A percentile compares a stretch with the other conserved stretches of the same genome.
Conservation (phyloP, 805 yeast species). For the Nakazawaea wyomingensis region DNA sequence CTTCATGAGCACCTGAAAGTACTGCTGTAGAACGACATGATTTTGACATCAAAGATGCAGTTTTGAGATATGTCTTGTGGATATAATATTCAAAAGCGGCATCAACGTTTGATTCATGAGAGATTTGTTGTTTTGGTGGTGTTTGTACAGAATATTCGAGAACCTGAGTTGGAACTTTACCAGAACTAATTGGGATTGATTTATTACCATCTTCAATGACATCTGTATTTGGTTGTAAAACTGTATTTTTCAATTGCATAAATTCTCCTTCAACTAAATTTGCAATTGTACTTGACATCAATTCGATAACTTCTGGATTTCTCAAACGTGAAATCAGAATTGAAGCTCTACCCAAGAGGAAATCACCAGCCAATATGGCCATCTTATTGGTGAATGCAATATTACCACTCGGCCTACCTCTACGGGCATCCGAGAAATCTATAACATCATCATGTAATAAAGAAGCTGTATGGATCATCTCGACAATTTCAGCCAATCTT, state of each 20-base stretch:
- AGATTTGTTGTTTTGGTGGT: no score
- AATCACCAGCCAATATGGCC: constrained; percentile 97
- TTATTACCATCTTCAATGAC: constrained; percentile 41
- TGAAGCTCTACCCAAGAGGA: constrained; percentile 90
- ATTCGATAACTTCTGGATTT: constrained; percentile 96
- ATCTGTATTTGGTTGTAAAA: constrained; percentile 45
- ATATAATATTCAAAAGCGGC: constrained; percentile 94
- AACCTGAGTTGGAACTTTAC: constrained; percentile 53
- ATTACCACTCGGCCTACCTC: constrained; percentile 90
- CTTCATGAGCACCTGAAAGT: constrained; percentile 73
- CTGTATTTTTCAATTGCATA: constrained; percentile 96
- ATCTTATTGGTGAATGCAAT: constrained; percentile 92
- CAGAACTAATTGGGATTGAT: constrained; percentile 53
- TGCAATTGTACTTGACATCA: constrained; percentile 93
- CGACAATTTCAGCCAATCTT: constrained; percentile 93
- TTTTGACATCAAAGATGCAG: constrained; percentile 92
- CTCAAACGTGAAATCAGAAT: constrained; percentile 90
- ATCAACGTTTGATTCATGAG: constrained; percentile 61
- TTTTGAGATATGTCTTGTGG: constrained; percentile 92
- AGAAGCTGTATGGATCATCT: constrained; percentile 97
- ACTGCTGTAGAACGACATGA: constrained; percentile 92
- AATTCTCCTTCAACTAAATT: constrained; percentile 97
- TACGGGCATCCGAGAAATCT: constrained; percentile 80
- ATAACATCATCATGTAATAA: constrained; percentile 95
- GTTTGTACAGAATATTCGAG: constrained; percentile 62